Evolutionary conservation across 306 rosid species (phyloP).

Genomic region (Arachis hypogaea): DNA sequence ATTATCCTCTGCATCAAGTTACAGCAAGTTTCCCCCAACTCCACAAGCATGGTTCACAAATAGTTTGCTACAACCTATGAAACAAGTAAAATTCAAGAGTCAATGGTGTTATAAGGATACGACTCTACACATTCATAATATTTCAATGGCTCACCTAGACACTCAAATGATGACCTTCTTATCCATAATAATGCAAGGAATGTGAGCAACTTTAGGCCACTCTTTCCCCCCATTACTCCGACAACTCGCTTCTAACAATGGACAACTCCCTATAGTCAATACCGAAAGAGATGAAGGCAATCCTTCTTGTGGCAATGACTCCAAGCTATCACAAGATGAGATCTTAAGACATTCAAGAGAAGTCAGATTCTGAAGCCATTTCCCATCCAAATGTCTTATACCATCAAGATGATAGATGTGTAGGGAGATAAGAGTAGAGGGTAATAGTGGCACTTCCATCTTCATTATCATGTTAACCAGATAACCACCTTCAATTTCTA

Average conservation of each 20-base stretch:
- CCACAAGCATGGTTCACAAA: too few relatives aligned
- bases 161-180: too few relatives aligned
- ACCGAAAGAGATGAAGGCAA: neutral
- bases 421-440: conserved; percentile 5
- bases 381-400: neutral
- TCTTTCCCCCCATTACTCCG: neutral
- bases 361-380: conserved; percentile 16
- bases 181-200: neutral
- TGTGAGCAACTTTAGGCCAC: neutral
- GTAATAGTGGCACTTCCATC: neutral
- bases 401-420: neutral
- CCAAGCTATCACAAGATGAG: too few relatives aligned
- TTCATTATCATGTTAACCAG: neutral
- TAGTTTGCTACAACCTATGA: too few relatives aligned
- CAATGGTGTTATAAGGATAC: too few relatives aligned
- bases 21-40: too few relatives aligned
- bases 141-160: too few relatives aligned
- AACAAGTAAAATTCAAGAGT: too few relatives aligned
- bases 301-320: neutral
- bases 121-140: too few relatives aligned
- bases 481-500: neutral
- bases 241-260: neutral
- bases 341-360: neutral
- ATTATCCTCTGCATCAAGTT: too few relatives aligned
- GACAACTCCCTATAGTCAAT: neutral